phyloP scores from a whole-genome alignment of 768 basidiomycete genomes.

The Pleurotus giganteus region DNA sequence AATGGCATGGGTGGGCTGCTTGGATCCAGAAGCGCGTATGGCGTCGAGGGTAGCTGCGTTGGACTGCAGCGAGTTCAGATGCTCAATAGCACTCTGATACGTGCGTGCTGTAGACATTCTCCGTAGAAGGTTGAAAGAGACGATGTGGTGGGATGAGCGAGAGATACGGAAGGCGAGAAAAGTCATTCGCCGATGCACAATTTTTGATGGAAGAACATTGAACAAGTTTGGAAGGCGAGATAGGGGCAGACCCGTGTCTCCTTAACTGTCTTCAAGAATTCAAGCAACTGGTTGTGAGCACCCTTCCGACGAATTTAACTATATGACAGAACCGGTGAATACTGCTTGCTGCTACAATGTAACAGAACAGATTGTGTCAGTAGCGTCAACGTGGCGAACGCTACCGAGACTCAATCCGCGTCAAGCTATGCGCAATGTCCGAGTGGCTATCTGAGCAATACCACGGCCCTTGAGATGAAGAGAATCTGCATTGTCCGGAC shows the following conservation, averaged over 20 bases:
- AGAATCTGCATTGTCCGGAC: slow-evolving; percentile 58
- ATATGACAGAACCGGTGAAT: slow-evolving; percentile 54
- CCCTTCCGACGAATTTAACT: slow-evolving; percentile 64
- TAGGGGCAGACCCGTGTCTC: neutral
- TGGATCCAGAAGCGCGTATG: slow-evolving; percentile 69
- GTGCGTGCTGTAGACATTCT: slow-evolving; percentile 57
- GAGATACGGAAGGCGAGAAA: slow-evolving; percentile 23
- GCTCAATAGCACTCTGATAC: slow-evolving; percentile 72
- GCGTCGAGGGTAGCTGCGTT: slow-evolving; percentile 94
- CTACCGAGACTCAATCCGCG: slow-evolving; percentile 12
- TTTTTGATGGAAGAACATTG: slow-evolving; percentile 4
- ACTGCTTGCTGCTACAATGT: neutral
- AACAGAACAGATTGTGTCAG: slow-evolving; percentile 58
- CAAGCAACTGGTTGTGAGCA: slow-evolving; percentile 59
- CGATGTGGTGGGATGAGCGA: slow-evolving; percentile 15
- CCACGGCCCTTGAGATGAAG: slow-evolving; percentile 82
- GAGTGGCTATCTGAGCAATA: slow-evolving; percentile 65
- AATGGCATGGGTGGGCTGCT: slow-evolving; percentile 61
- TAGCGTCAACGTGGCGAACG: slow-evolving; percentile 62
- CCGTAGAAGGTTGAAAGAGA: slow-evolving; percentile 10
- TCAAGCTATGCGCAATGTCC: slow-evolving; percentile 42
- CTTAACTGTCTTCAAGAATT: slow-evolving; percentile 29
- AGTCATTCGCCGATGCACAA: slow-evolving; percentile 19
- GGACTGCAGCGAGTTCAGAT: slow-evolving; percentile 80
- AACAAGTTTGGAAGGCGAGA: neutral